Base-by-base conservation (phyloP, 768 basidiomycete genomes). In the Kwoniella newhampshirensis region DNA sequence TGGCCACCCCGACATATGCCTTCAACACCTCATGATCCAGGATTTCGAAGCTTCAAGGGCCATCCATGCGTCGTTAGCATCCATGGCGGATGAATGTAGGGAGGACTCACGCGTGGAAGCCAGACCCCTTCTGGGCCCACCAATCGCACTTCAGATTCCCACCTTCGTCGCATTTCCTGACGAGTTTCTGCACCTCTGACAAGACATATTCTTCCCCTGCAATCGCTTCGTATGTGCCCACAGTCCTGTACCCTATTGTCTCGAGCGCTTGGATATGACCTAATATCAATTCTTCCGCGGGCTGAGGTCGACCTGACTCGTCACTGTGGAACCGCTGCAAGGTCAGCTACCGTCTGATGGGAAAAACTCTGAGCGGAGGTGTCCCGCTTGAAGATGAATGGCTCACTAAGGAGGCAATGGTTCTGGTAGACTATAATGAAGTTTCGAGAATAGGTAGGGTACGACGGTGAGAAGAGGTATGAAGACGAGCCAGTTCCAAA, bases 151-250 rank as follows among this genome's bases (percentile, higher is more conserved):
- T 81, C n/a, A 94, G 78, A 42, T 85, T 85, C 44, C 85, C 80
- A 26, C 83, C 75, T 45, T 77, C 76, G 42, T 87, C 84, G 70
- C 91, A 93, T 49, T 84, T 76, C 28, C 76, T 74, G 67, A 85
- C 79, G 35, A 93, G 74, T 41, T 79, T 79, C 51, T 85, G 78
- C 2, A 87, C 86, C 66, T 86, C 83, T 43, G 82, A 77, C 20
- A 86, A 69, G 82, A 93, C 85, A 85, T 91, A 97, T 23, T 80
- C 78, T 65, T 96, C 92, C 3, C 87, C 91, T 25, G 84, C 73
- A 0, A 88, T 87, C 77, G 94, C 91, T 73, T 97, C 91, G 28
- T 81, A 81, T 0, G 92, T 91, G 0, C 94, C 94, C 9, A 94
- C 89, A 0, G 89, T 96, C 45, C 94, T 81, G 77, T 85, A 97